Percentiles rank a stretch among this genome's conserved stretches.
These are phyloP conservation scores for Trichosporon faecale DNA, from an alignment of 1,284 basidiomycete species.

Conservation along the genomic window DNA sequence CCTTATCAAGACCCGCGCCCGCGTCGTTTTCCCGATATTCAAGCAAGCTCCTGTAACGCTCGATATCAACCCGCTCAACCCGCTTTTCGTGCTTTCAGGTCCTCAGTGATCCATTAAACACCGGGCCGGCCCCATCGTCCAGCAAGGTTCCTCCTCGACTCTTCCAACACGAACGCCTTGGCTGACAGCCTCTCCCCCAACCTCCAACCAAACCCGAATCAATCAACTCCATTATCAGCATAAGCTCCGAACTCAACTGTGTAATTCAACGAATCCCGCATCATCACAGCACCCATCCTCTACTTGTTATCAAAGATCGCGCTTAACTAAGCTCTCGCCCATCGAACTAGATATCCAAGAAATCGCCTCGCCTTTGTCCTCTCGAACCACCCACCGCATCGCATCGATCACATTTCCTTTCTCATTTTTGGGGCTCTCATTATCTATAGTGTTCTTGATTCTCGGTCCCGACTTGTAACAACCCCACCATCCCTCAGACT, in stretches of 20 bases:
- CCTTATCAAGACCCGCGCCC: not conserved
- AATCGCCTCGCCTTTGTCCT: constrained; percentile 1
- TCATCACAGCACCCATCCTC: not conserved
- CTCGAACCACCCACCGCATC: not conserved
- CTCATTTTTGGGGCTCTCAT: constrained; percentile 9
- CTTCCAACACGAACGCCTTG: not conserved
- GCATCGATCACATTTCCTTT: not conserved
- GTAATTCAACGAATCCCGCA: constrained; percentile 6
- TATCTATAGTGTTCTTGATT: constrained; percentile 3
- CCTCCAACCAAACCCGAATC: not conserved
- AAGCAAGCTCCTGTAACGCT: constrained; percentile 6
- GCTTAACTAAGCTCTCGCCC: not conserved
- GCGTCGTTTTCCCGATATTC: not conserved
- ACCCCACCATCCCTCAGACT: not conserved
- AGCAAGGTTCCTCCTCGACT: not conserved
- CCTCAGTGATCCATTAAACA: not conserved
- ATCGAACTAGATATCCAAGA: constrained; percentile 4
- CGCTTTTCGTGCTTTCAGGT: not conserved
- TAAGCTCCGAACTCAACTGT: constrained; percentile 8
- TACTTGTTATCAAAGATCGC: constrained; percentile 3
- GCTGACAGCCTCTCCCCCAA: not conserved
- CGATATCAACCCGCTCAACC: not conserved
- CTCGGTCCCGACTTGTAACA: constrained; percentile 9
- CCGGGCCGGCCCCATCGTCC: constrained; percentile 7
- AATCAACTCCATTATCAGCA: not conserved